phyloP scores from a whole-genome alignment of 441 rosid genomes.

The Populus trichocarpa region DNA sequence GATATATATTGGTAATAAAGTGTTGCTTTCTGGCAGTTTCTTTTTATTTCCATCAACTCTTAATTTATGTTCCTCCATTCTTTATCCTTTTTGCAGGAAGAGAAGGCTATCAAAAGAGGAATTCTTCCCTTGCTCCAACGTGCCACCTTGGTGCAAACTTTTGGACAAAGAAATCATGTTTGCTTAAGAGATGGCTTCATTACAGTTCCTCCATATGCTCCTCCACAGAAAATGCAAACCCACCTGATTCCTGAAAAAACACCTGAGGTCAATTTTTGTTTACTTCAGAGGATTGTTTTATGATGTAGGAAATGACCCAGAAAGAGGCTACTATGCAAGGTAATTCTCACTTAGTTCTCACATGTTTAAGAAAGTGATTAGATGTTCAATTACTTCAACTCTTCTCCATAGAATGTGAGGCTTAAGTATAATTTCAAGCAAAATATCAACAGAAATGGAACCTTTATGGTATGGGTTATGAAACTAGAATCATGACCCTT shows the following conservation, averaged over 20 bases:
- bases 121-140: constrained; percentile 74
- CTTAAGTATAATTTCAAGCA: not conserved
- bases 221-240: constrained; percentile 90
- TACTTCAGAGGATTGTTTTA: constrained; percentile 93
- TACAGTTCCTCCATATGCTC: constrained; percentile 93
- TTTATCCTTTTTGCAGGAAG: constrained; percentile 52
- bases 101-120: constrained; percentile 86
- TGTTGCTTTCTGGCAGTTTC: constrained; percentile 4
- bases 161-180: constrained; percentile 93
- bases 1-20: not conserved
- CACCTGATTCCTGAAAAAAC: constrained; percentile 72
- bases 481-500: not conserved
- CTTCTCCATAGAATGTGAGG: not conserved
- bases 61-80: constrained; percentile 13
- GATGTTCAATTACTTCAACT: not conserved
- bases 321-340: constrained; percentile 98
- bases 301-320: constrained; percentile 91
- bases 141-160: constrained; percentile 92
- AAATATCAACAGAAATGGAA: not conserved
- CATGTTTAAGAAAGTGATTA: not conserved
- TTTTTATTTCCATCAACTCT: not conserved
- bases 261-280: constrained; percentile 82
- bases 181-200: constrained; percentile 83
- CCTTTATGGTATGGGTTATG: not conserved
- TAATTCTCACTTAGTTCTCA: constrained; percentile 23